A percentile compares a stretch with the other conserved stretches of the same genome.
phyloP scores from a whole-genome alignment of 1,139 yeast species.

The Hansenula lynferdii region DNA sequence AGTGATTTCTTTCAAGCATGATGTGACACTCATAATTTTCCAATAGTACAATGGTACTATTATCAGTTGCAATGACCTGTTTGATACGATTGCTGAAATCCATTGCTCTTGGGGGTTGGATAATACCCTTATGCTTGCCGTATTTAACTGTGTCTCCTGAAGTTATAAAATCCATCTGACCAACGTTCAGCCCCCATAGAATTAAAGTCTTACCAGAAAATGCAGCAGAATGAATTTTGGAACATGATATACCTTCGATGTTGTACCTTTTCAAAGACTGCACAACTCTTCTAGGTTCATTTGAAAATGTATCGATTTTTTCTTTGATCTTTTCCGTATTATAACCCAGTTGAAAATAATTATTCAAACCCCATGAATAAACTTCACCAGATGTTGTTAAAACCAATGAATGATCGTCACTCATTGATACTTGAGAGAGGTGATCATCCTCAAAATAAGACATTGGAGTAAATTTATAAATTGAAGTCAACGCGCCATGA shows the following conservation, averaged over 20 bases:
- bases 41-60: constrained; percentile 64
- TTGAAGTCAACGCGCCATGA: constrained; percentile 35
- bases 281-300: constrained; percentile 42
- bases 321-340: constrained; percentile 29
- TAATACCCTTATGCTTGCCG: constrained; percentile 31
- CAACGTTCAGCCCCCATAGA: constrained; percentile 81
- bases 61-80: constrained; percentile 62
- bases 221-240: constrained; percentile 65
- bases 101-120: constrained; percentile 37
- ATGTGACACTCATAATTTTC: constrained; percentile 58
- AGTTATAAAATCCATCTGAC: constrained; percentile 70
- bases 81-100: constrained; percentile 44
- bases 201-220: constrained; percentile 48
- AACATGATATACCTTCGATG: constrained; percentile 56
- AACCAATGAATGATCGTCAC: constrained; percentile 64
- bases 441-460: constrained; percentile 29
- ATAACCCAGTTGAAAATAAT: constrained; percentile 62
- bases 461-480: constrained; percentile 35
- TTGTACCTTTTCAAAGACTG: constrained; percentile 38
- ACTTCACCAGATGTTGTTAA: constrained; percentile 48
- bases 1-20: constrained; percentile 53
- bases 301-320: constrained; percentile 26
- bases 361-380: constrained; percentile 78
- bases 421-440: constrained; percentile 43
- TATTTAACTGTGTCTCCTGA: constrained; percentile 28